Base-by-base conservation (phyloP, 164 flowering plant species). In the Stephania cephalantha region DNA sequence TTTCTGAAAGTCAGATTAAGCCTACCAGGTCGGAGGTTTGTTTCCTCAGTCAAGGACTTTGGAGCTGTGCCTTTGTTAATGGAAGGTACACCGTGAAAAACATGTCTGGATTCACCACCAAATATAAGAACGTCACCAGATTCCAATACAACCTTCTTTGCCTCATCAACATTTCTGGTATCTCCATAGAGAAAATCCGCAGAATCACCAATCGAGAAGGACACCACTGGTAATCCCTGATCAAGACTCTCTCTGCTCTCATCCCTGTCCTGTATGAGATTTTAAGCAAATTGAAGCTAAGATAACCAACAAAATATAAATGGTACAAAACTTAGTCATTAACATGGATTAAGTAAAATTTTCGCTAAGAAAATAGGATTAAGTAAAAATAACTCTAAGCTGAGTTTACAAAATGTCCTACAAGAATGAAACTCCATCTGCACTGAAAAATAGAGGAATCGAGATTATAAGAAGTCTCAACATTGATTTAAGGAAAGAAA, bases 101-200 rank as follows among this genome's bases (percentile, higher is more conserved):
- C 73, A 75, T 76, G 86, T 77, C 98, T 85, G 48, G 98, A 86
- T 68, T 87, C 71, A 4, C 98, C 98, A 72, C 98, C 98, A 82
- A 95, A 95, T 80, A 95, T 82, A 66, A 95, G 73, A 71, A 90
- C 88, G 84, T 95, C 98, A 70, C 98, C 97, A 2, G 97, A 93
- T 74, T 90, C 88, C 77, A 95, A 77, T 1, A 25, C 18, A 8
- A 91, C 83, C 63, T 85, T 86, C 0, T 85, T 75, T 25, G 93
- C 94, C 77, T 82, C 83, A 22, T 78, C 86, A 18, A 68, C 78
- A 71, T 89, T 89, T 73, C 88, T 83, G 10, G 80, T 68, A 66
- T 89, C 87, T 53, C 91, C 88, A 78, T 85, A 93, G 66, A 87
- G 71, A 75, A 95, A 95, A 12, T 90, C 89, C 10, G 94, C 97